Evolutionary conservation across 257 asterid species (phyloP).

Genomic region (Paraleonurus japonicus): DNA sequence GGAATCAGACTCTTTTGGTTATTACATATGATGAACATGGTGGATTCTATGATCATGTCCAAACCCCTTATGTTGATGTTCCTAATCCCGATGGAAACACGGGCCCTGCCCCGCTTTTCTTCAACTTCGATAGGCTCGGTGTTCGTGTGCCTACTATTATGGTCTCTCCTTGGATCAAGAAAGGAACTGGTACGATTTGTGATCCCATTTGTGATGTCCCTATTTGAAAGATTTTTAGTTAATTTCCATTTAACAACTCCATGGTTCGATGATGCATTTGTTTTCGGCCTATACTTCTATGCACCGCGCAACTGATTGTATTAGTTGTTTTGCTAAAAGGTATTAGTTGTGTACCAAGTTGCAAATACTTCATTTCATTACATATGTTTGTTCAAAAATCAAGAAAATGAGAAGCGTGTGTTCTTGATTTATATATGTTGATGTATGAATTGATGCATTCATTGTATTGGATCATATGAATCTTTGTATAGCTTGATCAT

Average conservation of each 20-base stretch:
- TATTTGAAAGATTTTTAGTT: no score
- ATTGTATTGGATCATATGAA: neutral
- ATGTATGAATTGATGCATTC: neutral
- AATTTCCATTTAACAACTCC: no score
- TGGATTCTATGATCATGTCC: slow-evolving; percentile 83
- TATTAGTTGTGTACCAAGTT: no score
- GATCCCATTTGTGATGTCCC: no score
- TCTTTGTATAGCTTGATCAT: neutral
- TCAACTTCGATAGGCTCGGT: slow-evolving; percentile 84
- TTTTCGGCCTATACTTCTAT: no score
- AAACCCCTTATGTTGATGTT: slow-evolving; percentile 54
- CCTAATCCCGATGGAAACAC: slow-evolving; percentile 86
- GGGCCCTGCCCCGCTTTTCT: slow-evolving; percentile 77
- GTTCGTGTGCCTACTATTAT: slow-evolving; percentile 88
- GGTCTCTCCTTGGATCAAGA: slow-evolving; percentile 94
- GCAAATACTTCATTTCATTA: neutral
- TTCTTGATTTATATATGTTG: neutral
- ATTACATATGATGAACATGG: slow-evolving; percentile 85
- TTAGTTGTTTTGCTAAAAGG: no score
- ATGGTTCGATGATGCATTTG: no score
- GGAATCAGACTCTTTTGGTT: slow-evolving; percentile 68
- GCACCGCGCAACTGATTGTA: no score
- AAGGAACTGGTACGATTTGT: slow-evolving; percentile 55
- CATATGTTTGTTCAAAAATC: neutral
- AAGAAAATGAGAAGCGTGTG: neutral